Conservation (phyloP, 768 basidiomycete genomes). For the Lentinula boryana region DNA sequence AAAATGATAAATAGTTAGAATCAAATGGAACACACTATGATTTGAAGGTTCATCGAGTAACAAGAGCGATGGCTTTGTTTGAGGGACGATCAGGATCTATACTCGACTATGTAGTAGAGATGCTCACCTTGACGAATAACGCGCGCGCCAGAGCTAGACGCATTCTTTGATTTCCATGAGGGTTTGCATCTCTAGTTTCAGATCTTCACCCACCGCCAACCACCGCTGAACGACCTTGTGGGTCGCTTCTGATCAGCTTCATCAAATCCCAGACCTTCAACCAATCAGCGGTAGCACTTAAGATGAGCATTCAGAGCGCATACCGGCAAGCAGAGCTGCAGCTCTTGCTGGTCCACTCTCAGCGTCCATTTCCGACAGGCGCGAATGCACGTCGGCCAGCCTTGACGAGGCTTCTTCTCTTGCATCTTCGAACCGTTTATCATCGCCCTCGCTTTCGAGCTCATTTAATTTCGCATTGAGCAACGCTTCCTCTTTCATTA, state of each 20-base stretch:
- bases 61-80: not conserved
- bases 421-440: constrained; percentile 76
- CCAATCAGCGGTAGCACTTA: not conserved
- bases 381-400: constrained; percentile 83
- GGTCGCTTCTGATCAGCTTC: constrained; percentile 80
- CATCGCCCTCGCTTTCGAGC: constrained; percentile 71
- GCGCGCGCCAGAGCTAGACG: constrained; percentile 92
- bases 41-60: constrained; percentile 8
- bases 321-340: constrained; percentile 82
- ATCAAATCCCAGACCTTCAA: constrained; percentile 83
- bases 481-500: constrained; percentile 76
- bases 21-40: constrained; percentile 41
- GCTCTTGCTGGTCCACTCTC: constrained; percentile 95
- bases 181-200: not conserved
- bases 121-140: constrained; percentile 82
- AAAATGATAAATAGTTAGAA: constrained; percentile 68
- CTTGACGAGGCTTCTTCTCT: constrained; percentile 79
- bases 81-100: not conserved
- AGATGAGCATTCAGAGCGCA: constrained; percentile 6
- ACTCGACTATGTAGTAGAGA: not conserved
- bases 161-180: constrained; percentile 54
- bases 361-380: constrained; percentile 96
- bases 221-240: constrained; percentile 88
- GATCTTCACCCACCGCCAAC: constrained; percentile 66
- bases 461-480: constrained; percentile 69